A percentile compares a stretch with the other conserved stretches of the same genome.
These are phyloP conservation scores for Fusarium anthophilum DNA, from an alignment of 2,329 filamentous ascomycete species.

Conservation along the genomic window DNA sequence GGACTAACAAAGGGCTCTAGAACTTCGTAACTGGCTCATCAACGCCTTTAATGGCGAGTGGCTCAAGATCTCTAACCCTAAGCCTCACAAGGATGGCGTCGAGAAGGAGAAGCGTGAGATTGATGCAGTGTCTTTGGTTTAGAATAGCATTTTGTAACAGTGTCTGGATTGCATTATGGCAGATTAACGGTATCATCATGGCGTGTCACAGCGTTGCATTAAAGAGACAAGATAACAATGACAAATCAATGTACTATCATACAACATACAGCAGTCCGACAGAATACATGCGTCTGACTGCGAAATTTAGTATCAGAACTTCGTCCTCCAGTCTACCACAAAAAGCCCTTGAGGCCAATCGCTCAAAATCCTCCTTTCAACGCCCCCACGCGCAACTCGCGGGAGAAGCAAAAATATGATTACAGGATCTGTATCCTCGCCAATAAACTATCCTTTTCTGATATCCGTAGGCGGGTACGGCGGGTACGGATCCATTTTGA, in stretches of 20 bases:
- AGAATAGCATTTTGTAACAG: not conserved
- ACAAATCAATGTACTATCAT: conserved; percentile 48
- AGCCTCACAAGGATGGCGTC: conserved; percentile 51
- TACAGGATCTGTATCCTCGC: conserved; percentile 42
- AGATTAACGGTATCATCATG: not conserved
- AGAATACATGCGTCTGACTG: conserved; percentile 18
- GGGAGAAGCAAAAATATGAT: conserved; percentile 42
- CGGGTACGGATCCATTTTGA: not conserved
- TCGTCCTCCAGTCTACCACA: conserved; percentile 42
- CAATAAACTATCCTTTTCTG: conserved; percentile 37
- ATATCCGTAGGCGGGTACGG: not conserved
- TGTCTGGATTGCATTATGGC: not conserved
- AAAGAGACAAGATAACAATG: conserved; percentile 13
- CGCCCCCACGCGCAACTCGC: conserved; percentile 26
- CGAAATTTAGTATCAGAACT: conserved; percentile 39
- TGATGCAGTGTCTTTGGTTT: not conserved
- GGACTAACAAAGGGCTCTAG: conserved; percentile 51
- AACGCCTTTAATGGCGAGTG: conserved; percentile 99
- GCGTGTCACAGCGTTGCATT: conserved; percentile 21
- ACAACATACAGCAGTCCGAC: conserved; percentile 41
- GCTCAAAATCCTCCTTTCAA: conserved; percentile 36
- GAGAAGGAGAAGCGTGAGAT: conserved; percentile 35
- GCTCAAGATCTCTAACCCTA: conserved; percentile 67
- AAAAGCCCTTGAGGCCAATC: conserved; percentile 34
- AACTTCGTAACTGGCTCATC: conserved; percentile 88